Evolutionary conservation across 2,329 filamentous ascomycete genomes (phyloP).

Genomic region (Clonostachys chloroleuca): DNA sequence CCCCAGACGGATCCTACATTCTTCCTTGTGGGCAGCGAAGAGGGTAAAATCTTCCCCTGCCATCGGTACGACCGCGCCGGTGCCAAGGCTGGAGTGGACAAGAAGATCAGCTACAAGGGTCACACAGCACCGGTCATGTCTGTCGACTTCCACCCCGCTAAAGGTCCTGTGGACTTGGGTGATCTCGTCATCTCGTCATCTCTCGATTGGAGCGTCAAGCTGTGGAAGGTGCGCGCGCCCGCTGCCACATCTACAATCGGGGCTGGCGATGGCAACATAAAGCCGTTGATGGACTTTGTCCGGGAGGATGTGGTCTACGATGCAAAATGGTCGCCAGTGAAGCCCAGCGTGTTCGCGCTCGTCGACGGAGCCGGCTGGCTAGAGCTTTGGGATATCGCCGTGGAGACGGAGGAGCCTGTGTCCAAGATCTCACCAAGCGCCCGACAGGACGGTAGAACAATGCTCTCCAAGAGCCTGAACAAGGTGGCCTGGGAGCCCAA

Average conservation of each 20-base stretch:
- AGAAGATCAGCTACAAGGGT: slow-evolving; percentile 80
- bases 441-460: slow-evolving; percentile 59
- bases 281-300: slow-evolving; percentile 82
- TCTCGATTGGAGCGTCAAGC: slow-evolving; percentile 93
- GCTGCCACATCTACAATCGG: slow-evolving; percentile 63
- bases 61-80: slow-evolving; percentile 96
- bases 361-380: slow-evolving; percentile 90
- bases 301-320: slow-evolving; percentile 97
- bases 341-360: slow-evolving; percentile 89
- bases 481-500: slow-evolving; percentile 91
- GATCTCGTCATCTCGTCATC: slow-evolving; percentile 90
- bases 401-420: slow-evolving; percentile 88
- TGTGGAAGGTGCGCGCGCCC: slow-evolving; percentile 89
- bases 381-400: slow-evolving; percentile 92
- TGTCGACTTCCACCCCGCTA: slow-evolving; percentile 89
- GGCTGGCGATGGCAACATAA: slow-evolving; percentile 47
- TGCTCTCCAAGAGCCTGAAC: slow-evolving; percentile 84
- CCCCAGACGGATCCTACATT: slow-evolving; percentile 94
- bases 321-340: slow-evolving; percentile 89
- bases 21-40: slow-evolving; percentile 94
- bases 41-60: slow-evolving; percentile 93
- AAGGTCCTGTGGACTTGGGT: slow-evolving; percentile 88
- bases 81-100: slow-evolving; percentile 92
- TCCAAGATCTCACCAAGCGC: slow-evolving; percentile 71
- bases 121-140: slow-evolving; percentile 95